Evolutionary conservation across 2,329 filamentous ascomycete species (phyloP).

Genomic region (Trichoderma sp.): DNA sequence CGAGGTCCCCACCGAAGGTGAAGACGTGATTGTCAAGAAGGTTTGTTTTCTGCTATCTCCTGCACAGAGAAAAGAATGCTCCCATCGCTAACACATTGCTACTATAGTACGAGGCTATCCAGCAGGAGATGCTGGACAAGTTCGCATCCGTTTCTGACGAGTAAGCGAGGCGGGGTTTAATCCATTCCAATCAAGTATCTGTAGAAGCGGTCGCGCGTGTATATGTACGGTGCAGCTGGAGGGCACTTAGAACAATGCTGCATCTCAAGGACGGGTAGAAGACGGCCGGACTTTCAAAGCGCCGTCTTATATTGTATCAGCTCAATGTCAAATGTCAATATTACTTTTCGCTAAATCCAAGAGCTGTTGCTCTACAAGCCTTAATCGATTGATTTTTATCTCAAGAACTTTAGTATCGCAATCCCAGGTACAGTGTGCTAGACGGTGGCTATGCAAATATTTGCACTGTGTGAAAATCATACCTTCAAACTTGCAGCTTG

Average conservation of each 20-base stretch:
- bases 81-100: conserved; percentile 44
- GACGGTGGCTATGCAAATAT: neutral
- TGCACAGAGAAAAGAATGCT: neutral
- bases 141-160: conserved; percentile 96
- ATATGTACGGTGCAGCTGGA: conserved; percentile 29
- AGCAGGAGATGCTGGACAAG: conserved; percentile 93
- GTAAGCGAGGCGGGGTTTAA: conserved; percentile 54
- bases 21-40: conserved; percentile 83
- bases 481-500: neutral
- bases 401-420: neutral
- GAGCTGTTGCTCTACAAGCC: neutral
- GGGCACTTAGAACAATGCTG: conserved; percentile 37
- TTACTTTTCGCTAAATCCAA: conserved; percentile 21
- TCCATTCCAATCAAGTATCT: conserved; percentile 16
- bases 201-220: conserved; percentile 28
- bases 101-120: conserved; percentile 82
- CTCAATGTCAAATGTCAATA: conserved; percentile 34
- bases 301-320: conserved; percentile 38
- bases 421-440: neutral
- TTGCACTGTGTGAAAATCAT: conserved; percentile 29
- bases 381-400: neutral
- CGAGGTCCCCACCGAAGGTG: conserved; percentile 83
- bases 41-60: conserved; percentile 51
- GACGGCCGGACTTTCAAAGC: conserved; percentile 30
- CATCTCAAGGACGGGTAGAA: conserved; percentile 31